Conservation (phyloP, 2,329 filamentous ascomycete species). For the Fusarium sp. region DNA sequence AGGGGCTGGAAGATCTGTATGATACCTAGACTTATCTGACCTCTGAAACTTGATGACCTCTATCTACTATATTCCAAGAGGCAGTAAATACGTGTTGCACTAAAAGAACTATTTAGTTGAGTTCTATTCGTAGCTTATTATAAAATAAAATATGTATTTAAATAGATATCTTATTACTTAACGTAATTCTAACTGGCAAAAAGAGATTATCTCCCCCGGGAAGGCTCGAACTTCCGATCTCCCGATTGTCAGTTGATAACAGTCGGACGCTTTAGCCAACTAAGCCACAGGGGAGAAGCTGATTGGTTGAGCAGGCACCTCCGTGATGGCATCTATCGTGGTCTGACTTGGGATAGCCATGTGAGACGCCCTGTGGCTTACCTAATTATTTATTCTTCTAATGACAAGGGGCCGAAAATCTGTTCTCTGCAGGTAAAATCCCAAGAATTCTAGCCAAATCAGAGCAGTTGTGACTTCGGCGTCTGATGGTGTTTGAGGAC, state of each 20-base stretch:
- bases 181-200: not conserved
- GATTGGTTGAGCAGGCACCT: not conserved
- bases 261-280: conserved; percentile 42
- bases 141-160: no score
- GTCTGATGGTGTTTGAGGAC: not conserved
- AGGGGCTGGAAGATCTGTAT: conserved; percentile 49
- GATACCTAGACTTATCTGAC: conserved; percentile 48
- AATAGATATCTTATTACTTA: no score
- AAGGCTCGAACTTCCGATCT: conserved; percentile 47
- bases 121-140: no score
- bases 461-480: not conserved
- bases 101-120: not conserved
- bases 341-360: not conserved
- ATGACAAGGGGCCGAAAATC: not conserved
- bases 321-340: not conserved
- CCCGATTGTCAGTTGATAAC: conserved; percentile 40
- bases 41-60: conserved; percentile 44
- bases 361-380: not conserved
- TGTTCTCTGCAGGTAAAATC: not conserved
- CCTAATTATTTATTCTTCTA: not conserved
- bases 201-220: conserved; percentile 27
- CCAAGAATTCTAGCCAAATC: not conserved
- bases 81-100: not conserved
- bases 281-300: conserved; percentile 38
- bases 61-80: not conserved